Base-by-base conservation (phyloP, 2,329 filamentous ascomycete genomes). In the Ascochyta koolunga region DNA sequence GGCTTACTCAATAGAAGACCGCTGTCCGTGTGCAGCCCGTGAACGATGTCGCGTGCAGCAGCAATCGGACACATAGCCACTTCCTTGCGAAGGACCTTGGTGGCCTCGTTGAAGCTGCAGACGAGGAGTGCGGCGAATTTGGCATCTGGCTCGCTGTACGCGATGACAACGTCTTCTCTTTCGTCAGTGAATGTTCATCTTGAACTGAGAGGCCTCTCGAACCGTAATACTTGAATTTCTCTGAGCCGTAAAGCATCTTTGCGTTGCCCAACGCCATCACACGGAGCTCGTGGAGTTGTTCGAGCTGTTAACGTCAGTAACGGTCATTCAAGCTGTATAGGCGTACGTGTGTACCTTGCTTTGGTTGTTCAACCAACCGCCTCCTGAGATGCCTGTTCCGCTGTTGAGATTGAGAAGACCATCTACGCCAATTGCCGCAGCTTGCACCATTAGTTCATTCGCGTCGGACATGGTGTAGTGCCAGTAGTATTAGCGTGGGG, bases 61-160 rank as follows among this genome's bases (percentile, higher is more conserved):
- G 89, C 86, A 24, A 98, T 88, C 0, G 89, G 91, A 25, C 93
- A 84, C 3, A 82, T 82, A 63, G 85, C 83, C 50, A 96, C 88
- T 72, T 95, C 88, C 32, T 81, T 78, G 46, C 87, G 86, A 55
- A 99, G 82, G 16, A 81, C 80, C 59, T 92, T 90, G 0, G 93
- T 93, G 0, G 88, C 88, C 64, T 85, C 83, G 15, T 88, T 82
- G 54, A 89, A 86, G 76, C 96, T 98, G 35, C 89, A 93, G 61
- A 97, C 86, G 70, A 98, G 97, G 89, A 97, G 96, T 66, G 97
- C 89, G 31, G 91, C 92, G 64, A 91, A 96, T 0, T 91, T 96
- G 0, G 42, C 53, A 2, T 53, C 51, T 0, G 46, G 33, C 24
- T 60, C 49, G 15, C 60, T 51, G 18, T 50, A 47, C 9, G 50